These are phyloP conservation scores for Penicillium rolfsii DNA, from an alignment of 2,329 filamentous ascomycete genomes.

Conservation along the genomic window DNA sequence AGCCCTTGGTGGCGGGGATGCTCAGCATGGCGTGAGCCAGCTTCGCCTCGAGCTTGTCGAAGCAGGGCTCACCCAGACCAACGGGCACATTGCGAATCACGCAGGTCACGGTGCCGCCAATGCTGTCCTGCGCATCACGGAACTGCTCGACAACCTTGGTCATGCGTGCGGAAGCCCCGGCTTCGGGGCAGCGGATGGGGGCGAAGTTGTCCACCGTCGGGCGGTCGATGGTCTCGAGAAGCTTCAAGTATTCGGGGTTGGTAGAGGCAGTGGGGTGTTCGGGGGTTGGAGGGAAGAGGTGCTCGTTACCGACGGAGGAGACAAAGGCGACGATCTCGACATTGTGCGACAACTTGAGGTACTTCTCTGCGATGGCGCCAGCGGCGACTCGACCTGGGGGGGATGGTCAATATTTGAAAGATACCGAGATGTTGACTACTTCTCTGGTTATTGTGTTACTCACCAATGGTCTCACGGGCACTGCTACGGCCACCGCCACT, in stretches of 20 bases:
- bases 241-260: constrained; percentile 76
- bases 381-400: constrained; percentile 75
- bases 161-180: constrained; percentile 69
- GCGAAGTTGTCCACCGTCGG: constrained; percentile 77
- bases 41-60: constrained; percentile 92
- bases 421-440: neutral
- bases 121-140: constrained; percentile 80
- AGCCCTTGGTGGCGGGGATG: constrained; percentile 93
- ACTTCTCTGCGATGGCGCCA: constrained; percentile 91
- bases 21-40: constrained; percentile 93
- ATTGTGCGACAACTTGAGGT: constrained; percentile 76
- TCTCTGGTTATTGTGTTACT: constrained; percentile 14
- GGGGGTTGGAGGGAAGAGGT: constrained; percentile 73
- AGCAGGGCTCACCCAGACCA: constrained; percentile 89
- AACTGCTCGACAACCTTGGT: constrained; percentile 76
- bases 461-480: constrained; percentile 92
- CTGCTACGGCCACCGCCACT: constrained; percentile 87
- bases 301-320: constrained; percentile 77
- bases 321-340: constrained; percentile 92
- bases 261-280: constrained; percentile 69
- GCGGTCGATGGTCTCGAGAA: constrained; percentile 74
- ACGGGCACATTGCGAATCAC: constrained; percentile 84
- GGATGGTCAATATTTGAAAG: neutral
- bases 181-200: constrained; percentile 85
- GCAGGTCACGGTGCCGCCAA: constrained; percentile 92